phyloP scores from a whole-genome alignment of 306 rosid genomes.

The Purshia tridentata region DNA sequence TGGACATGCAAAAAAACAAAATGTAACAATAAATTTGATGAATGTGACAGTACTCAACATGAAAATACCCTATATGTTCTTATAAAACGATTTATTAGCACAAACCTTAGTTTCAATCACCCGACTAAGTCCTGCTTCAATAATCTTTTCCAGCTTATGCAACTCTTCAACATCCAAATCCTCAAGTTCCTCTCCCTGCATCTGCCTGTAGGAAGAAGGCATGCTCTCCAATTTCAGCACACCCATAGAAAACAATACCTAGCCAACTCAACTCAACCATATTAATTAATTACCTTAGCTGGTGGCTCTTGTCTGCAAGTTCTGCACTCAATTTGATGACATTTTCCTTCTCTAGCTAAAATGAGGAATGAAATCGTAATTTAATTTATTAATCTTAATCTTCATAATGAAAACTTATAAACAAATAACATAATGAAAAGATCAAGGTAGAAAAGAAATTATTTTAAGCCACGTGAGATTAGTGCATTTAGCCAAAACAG shows the following conservation, averaged over 20 bases:
- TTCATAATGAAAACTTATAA: neutral
- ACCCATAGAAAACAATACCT: too few species aligned
- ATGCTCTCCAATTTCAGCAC: too few species aligned
- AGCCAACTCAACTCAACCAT: too few species aligned
- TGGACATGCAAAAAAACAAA: neutral
- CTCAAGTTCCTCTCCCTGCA: slow-evolving; percentile 22
- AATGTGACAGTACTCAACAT: neutral
- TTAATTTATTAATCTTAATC: too few species aligned
- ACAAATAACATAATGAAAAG: too few species aligned
- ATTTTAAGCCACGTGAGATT: too few species aligned
- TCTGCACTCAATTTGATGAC: slow-evolving; percentile 26
- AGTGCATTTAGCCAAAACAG: too few species aligned
- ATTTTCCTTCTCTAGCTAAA: slow-evolving; percentile 25
- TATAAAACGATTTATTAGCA: neutral
- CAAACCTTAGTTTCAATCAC: slow-evolving; percentile 35
- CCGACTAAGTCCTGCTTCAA: slow-evolving; percentile 36
- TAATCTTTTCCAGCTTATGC: slow-evolving; percentile 26
- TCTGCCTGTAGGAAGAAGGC: too few species aligned
- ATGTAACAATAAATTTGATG: neutral
- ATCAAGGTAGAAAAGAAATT: too few species aligned
- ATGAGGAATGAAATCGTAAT: neutral
- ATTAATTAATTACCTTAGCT: slow-evolving; percentile 24
- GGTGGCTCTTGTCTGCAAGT: slow-evolving; percentile 30
- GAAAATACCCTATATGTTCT: too few species aligned
- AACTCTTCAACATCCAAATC: slow-evolving; percentile 32